These are phyloP conservation scores for Tulasnella sp. DNA, from an alignment of 768 basidiomycete genomes.

Conservation along the genomic window DNA sequence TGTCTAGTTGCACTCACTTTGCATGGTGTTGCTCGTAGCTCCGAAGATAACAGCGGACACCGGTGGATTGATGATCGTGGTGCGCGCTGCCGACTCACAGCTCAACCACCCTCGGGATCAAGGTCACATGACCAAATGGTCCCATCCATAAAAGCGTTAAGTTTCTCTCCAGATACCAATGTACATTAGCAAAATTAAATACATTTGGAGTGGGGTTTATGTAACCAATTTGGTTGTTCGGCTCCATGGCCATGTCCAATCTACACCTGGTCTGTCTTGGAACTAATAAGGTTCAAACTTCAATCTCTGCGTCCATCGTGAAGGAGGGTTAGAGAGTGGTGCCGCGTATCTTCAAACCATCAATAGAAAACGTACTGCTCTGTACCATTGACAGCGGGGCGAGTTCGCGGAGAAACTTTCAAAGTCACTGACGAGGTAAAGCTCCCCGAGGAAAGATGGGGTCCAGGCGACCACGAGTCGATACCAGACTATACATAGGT, in stretches of 20 bases:
- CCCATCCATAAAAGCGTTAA: too few relatives aligned
- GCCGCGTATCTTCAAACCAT: background rate
- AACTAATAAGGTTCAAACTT: background rate
- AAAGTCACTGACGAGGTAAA: slow-evolving; percentile 1
- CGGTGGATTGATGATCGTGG: background rate
- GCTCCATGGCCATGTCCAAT: background rate
- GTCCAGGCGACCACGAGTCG: background rate
- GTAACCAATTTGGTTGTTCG: background rate
- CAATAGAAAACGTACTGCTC: background rate
- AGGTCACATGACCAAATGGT: background rate
- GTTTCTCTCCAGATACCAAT: too few relatives aligned
- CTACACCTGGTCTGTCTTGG: background rate
- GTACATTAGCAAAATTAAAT: background rate
- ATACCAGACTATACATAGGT: background rate
- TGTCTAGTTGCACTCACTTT: background rate
- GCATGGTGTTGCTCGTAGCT: background rate
- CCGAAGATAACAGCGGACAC: background rate
- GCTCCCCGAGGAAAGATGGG: background rate
- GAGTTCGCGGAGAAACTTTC: background rate
- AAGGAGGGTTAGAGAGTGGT: background rate
- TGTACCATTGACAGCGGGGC: background rate
- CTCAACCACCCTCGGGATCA: background rate
- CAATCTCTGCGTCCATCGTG: background rate
- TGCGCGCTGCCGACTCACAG: background rate
- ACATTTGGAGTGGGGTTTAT: background rate